Conservation (phyloP, 2,329 filamentous ascomycete genomes). For the Venturiaceae sp. region DNA sequence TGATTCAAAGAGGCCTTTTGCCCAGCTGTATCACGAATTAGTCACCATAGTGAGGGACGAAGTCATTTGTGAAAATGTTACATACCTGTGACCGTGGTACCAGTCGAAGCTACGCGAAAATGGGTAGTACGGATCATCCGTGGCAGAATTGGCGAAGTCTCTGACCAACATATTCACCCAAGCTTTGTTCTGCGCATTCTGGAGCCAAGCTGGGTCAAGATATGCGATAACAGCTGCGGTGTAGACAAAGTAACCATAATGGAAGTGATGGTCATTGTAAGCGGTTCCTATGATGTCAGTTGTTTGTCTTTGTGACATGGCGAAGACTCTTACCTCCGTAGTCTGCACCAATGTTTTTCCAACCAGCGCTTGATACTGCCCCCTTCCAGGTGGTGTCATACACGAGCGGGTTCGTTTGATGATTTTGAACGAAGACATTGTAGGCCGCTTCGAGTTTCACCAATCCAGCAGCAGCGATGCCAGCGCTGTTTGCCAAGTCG, state of each 20-base stretch:
- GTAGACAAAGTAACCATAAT: constrained; percentile 79
- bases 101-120: constrained; percentile 82
- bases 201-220: constrained; percentile 61
- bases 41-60: not conserved
- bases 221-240: constrained; percentile 74
- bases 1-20: constrained; percentile 64
- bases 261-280: constrained; percentile 62
- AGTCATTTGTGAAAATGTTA: not conserved
- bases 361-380: constrained; percentile 67
- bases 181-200: constrained; percentile 51
- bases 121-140: constrained; percentile 66
- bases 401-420: constrained; percentile 38
- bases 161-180: constrained; percentile 80
- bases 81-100: constrained; percentile 66
- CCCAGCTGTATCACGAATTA: constrained; percentile 53
- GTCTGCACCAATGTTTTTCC: constrained; percentile 58
- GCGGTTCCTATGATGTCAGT: not conserved
- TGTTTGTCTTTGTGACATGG: not conserved
- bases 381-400: constrained; percentile 63
- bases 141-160: constrained; percentile 74
- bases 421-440: constrained; percentile 35
- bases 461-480: constrained; percentile 38
- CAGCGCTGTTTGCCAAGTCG: constrained; percentile 45
- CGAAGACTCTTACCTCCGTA: constrained; percentile 69
- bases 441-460: constrained; percentile 37